phyloP scores from a whole-genome alignment of 805 yeast species.

The Kodamaea kaohsiungensis region DNA sequence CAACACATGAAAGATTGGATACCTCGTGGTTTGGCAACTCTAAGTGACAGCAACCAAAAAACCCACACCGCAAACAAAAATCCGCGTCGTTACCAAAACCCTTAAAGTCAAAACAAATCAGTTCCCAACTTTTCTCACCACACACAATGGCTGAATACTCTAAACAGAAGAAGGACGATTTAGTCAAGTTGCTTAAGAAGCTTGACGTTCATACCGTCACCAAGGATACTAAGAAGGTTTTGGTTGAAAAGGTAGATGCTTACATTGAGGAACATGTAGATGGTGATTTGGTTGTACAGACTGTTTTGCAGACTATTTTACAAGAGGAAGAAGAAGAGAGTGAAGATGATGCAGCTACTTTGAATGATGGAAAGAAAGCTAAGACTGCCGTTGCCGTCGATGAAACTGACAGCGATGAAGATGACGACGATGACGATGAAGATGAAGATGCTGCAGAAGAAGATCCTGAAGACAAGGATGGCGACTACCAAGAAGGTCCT shows the following conservation, averaged over 20 bases:
- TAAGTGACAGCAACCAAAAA: background rate
- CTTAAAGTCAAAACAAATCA: conserved; percentile 5
- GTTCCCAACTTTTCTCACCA: conserved; percentile 2
- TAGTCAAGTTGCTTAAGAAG: conserved; percentile 34
- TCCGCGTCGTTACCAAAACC: conserved; percentile 3
- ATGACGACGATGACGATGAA: conserved; percentile 21
- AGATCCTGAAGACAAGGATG: conserved; percentile 38
- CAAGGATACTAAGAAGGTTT: conserved; percentile 44
- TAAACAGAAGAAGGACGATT: conserved; percentile 41
- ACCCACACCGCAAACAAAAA: background rate
- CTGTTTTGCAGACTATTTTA: conserved; percentile 16
- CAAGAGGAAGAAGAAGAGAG: conserved; percentile 24
- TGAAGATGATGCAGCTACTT: conserved; percentile 11
- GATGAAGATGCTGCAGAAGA: conserved; percentile 25
- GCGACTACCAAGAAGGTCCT: conserved; percentile 38
- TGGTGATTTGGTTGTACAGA: conserved; percentile 21
- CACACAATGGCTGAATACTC: conserved; percentile 26
- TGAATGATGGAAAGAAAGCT: conserved; percentile 3
- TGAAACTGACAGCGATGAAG: conserved; percentile 19
- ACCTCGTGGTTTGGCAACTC: background rate
- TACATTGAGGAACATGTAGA: conserved; percentile 27
- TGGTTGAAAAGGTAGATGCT: conserved; percentile 38
- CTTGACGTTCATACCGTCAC: conserved; percentile 34
- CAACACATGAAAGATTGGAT: too few relatives aligned
- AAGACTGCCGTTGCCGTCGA: conserved; percentile 10